Base-by-base conservation (phyloP, 1,284 basidiomycete genomes). In the Blastosporella zonata region DNA sequence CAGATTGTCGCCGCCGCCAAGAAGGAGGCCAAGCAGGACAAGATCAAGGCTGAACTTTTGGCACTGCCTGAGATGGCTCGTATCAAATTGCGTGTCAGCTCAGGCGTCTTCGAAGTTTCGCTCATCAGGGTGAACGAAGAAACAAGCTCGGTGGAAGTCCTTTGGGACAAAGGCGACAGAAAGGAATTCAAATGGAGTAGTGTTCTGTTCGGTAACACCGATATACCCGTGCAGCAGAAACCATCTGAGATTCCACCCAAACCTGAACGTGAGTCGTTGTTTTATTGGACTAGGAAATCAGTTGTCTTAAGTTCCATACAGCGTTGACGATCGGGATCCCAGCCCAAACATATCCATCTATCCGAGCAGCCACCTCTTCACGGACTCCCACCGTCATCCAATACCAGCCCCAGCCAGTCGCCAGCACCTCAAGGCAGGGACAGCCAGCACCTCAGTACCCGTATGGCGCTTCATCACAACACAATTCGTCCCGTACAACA, bases 91-190 rank as follows among this genome's bases (percentile, higher is more conserved):
- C 86, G 88, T 43, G 80, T 84, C 37, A 83, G 77, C 56, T 76
- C 87, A 9, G 90, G 89, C 3, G 82, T 86, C 10, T 92, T 88
- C 60, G 89, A 93, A 63, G 89, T 92, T 2, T 82, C 82, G 7
- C 70, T 92, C 33, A 62, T 90, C 9, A 74, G 81, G 42, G 81
- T 90, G 15, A 69, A 87, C 33, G 84, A 88, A 54, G 82, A 82
- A 52, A 76, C 72, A 1, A 72, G 77, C 43, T 81, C 79, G 8
- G 81, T 93, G 0, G 82, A 88, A 59, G 89, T 93, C n/a, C 64
- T 87, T 1, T 90, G 88, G 86, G 87, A 89, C 59, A 73, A 80
- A 25, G 84, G 69, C 23, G 55, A 79, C 31, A 84, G 79, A 65
- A 73, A 79, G 47, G 86, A 88, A 61, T 87, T 90, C 62, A 89